Percentiles rank a stretch among this genome's conserved stretches.
Conservation (phyloP, 257 asterid genomes). For the Gardenia jasminoides region DNA sequence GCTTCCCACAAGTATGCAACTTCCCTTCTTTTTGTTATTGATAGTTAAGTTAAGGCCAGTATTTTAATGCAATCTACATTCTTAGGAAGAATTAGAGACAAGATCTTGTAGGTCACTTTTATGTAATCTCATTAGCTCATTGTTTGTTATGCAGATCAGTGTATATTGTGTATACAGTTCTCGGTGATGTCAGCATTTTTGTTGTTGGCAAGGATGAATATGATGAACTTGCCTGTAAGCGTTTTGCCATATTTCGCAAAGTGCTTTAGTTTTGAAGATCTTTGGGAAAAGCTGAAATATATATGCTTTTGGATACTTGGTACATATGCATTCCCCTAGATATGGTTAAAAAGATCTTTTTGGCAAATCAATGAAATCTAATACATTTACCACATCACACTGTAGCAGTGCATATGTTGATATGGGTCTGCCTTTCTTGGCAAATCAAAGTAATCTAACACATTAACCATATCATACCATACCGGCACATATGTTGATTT, state of each 20-base stretch:
- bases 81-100: neutral
- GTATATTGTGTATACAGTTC: slow-evolving; percentile 82
- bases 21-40: neutral
- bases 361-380: neutral
- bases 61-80: neutral
- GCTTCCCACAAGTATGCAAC: slow-evolving; percentile 57
- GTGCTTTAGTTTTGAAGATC: neutral
- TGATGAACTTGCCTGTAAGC: slow-evolving; percentile 93
- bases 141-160: slow-evolving; percentile 61
- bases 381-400: neutral
- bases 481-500: neutral
- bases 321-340: neutral
- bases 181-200: slow-evolving; percentile 85
- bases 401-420: neutral
- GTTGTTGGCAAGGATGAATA: slow-evolving; percentile 97
- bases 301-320: neutral
- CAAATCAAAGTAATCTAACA: neutral
- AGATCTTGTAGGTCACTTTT: neutral
- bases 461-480: neutral
- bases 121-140: slow-evolving; percentile 1
- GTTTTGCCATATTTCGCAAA: neutral
- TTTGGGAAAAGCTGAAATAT: neutral
- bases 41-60: neutral
- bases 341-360: neutral
- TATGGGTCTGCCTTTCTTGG: neutral